Conservation (phyloP, 129 eudicot species). For the Tanacetum coccineum region DNA sequence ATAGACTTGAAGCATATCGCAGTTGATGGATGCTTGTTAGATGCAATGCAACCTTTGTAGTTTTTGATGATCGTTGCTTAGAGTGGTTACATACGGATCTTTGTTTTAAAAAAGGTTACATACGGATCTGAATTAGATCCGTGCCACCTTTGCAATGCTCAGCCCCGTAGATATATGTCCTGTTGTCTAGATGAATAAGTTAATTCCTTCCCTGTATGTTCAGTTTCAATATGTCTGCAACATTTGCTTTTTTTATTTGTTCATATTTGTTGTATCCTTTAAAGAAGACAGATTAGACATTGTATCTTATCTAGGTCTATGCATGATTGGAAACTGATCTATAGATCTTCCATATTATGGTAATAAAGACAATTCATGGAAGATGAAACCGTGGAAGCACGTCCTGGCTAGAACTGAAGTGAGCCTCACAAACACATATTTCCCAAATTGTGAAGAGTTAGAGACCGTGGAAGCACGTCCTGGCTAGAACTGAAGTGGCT, state of each 20-base stretch:
- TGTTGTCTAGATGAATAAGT: conserved; percentile 26
- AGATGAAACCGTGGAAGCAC: no score
- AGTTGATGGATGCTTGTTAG: conserved; percentile 50
- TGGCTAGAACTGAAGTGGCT: no score
- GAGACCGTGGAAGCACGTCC: no score
- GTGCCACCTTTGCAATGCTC: neutral
- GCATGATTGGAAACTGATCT: neutral
- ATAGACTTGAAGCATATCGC: conserved; percentile 78
- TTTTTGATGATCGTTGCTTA: conserved; percentile 30
- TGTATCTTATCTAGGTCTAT: conserved; percentile 16
- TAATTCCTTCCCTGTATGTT: conserved; percentile 18
- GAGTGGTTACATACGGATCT: conserved; percentile 19
- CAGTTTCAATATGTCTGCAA: conserved; percentile 21
- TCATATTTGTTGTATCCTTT: conserved; percentile 16
- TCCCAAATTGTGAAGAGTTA: no score
- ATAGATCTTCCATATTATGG: neutral
- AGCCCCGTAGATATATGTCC: conserved; percentile 6
- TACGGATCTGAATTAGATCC: conserved; percentile 14
- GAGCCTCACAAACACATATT: no score
- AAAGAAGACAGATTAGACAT: neutral
- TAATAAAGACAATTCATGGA: neutral
- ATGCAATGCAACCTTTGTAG: conserved; percentile 42
- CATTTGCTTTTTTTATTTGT: conserved; percentile 3
- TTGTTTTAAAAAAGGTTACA: no score
- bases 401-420: no score